phyloP scores from a whole-genome alignment of 306 rosid species.

The Cajanus cajan region DNA sequence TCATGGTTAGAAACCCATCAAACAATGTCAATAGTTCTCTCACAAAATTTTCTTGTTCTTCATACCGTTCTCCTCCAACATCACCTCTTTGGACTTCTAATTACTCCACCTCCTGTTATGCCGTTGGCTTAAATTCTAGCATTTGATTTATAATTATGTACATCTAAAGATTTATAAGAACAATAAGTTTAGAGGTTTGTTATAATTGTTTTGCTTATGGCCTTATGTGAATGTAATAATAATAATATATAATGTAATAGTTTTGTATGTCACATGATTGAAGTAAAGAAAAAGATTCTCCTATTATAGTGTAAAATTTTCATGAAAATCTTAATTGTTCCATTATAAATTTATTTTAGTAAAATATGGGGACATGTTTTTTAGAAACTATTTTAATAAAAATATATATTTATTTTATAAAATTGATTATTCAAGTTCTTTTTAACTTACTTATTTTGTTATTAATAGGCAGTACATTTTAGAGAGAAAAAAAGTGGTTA shows the following conservation, averaged over 20 bases:
- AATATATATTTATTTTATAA: too few species aligned
- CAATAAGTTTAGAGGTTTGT: background rate
- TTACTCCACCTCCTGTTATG: slow-evolving; percentile 34
- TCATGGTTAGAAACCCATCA: slow-evolving; percentile 67
- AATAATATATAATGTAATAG: slow-evolving; percentile 19
- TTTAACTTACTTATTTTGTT: too few species aligned
- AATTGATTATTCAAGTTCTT: too few species aligned
- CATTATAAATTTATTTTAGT: too few species aligned
- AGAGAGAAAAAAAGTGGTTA: too few species aligned
- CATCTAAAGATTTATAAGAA: slow-evolving; percentile 11
- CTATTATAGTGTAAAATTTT: background rate
- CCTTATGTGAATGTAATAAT: background rate
- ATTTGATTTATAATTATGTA: slow-evolving; percentile 13
- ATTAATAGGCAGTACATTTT: too few species aligned
- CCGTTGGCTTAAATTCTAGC: slow-evolving; percentile 41
- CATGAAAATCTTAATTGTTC: too few species aligned
- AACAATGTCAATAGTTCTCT: slow-evolving; percentile 24
- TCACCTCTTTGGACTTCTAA: slow-evolving; percentile 47
- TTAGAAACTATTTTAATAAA: too few species aligned
- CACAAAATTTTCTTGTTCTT: slow-evolving; percentile 48
- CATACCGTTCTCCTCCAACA: slow-evolving; percentile 43
- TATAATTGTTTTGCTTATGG: slow-evolving; percentile 19
- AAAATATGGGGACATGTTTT: too few species aligned
- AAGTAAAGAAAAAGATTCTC: background rate
- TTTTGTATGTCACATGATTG: background rate